Evolutionary conservation across 805 yeast genomes (phyloP), one percentile per base, ranked within the genome.

Genomic region (Ogataea philodendri): DNA sequence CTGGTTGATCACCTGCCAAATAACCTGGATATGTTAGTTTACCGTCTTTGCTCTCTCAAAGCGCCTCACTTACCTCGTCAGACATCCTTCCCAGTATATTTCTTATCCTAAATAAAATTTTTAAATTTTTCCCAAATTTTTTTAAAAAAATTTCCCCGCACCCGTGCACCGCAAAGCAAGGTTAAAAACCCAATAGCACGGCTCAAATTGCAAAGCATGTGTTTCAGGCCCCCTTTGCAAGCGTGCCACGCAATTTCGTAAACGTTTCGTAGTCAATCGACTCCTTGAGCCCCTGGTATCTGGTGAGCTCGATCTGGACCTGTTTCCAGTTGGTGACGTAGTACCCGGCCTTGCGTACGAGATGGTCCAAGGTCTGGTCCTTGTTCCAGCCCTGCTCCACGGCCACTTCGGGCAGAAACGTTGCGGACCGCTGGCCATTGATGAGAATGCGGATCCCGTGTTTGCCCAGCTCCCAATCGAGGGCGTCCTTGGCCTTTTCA

Each of bases 1-100:
- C 60, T 86, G 88, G 66, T 89, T 88, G 52, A 93, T 86, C 43
- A 90, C 93, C 68, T 86, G 94, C 99, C 99, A 93, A 55, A 93
- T 86, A 49, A 93, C 81, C 75, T 90, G 83, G 68, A 25, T n/a
- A n/a, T 22, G 39, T 35, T 35, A 35, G 39, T 17, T 7, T 18
- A 9, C 15, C n/a, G 14, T 10, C 15, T 14, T 18, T 4, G 11
- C 19, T 13, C 21, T 16, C 14, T n/a, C 13, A 26, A 4, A 8
- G 31, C 15, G 9, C 3, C 10, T 7, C 11, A 52, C 57, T 33
- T 49, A 52, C 58, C 40, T 54, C 59, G 49, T 54, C 59, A 37
- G 57, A 52, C 59, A 54, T 53, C 20, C 22, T 30, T 4, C 21
- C 21, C 32, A 29, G 13, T 25, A 9, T 25, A 13, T 24, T 24